These are phyloP conservation scores for Neurospora sp. DNA, from an alignment of 495 filamentous ascomycete genomes.

Conservation along the genomic window DNA sequence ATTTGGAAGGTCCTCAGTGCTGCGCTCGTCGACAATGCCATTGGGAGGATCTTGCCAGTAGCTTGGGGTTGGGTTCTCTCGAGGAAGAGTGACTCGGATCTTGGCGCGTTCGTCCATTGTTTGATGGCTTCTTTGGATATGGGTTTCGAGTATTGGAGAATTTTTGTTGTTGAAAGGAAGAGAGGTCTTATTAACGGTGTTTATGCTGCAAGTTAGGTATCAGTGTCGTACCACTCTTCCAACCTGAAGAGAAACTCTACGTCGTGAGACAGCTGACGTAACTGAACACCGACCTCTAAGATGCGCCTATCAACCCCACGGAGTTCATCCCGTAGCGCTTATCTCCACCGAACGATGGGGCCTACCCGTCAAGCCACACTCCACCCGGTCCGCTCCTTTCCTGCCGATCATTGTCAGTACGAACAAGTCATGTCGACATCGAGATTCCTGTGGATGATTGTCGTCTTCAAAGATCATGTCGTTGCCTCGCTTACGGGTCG, in stretches of 20 bases:
- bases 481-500: background rate
- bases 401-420: background rate
- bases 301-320: background rate
- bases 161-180: background rate
- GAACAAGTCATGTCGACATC: background rate
- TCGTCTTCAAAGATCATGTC: background rate
- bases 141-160: background rate
- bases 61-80: constrained; percentile 48
- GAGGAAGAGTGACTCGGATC: constrained; percentile 41
- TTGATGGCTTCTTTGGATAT: background rate
- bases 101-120: constrained; percentile 36
- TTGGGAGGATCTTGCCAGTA: constrained; percentile 65
- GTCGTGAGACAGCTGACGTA: background rate
- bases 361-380: background rate
- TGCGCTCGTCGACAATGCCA: constrained; percentile 43
- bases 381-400: background rate
- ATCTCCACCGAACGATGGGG: background rate
- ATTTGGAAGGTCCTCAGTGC: constrained; percentile 33
- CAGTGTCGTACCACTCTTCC: background rate
- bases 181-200: background rate
- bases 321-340: background rate
- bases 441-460: background rate
- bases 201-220: background rate
- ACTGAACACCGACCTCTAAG: background rate
- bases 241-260: background rate